A percentile compares a stretch with the other conserved stretches of the same genome.
Evolutionary conservation across 345 rosid genomes (phyloP).

Genomic region (Dovyalis caffra): DNA sequence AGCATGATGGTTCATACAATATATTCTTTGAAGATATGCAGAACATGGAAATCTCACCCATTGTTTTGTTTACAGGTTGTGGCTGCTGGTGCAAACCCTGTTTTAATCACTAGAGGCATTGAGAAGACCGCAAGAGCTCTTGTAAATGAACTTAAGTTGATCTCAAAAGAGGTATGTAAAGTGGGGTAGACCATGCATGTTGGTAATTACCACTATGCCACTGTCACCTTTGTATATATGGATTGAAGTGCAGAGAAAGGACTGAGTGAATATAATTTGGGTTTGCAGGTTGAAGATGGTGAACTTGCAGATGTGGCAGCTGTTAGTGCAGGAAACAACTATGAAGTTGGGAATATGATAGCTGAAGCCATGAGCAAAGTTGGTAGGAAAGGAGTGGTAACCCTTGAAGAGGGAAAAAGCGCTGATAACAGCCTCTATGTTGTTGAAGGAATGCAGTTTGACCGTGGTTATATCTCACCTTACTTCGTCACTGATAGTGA

Average conservation of each 20-base stretch:
- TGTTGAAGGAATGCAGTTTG: slow-evolving; percentile 99
- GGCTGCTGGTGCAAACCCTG: slow-evolving; percentile 99
- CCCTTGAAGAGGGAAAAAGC: slow-evolving; percentile 98
- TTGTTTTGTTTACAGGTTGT: slow-evolving; percentile 61
- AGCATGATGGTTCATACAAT: slow-evolving; percentile 5
- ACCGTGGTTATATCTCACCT: slow-evolving; percentile 97
- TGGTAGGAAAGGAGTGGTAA: slow-evolving; percentile 94
- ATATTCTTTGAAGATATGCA: neutral
- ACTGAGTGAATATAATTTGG: neutral
- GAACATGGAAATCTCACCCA: neutral
- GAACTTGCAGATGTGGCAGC: slow-evolving; percentile 99
- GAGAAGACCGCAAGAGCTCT: slow-evolving; percentile 91
- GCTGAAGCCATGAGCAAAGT: slow-evolving; percentile 99
- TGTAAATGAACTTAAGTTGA: slow-evolving; percentile 67
- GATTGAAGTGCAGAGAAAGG: neutral
- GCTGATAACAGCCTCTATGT: slow-evolving; percentile 95
- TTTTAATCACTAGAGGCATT: slow-evolving; percentile 88
- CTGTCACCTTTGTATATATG: neutral
- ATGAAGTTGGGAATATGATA: slow-evolving; percentile 93
- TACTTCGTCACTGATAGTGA: slow-evolving; percentile 96
- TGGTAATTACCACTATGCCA: neutral
- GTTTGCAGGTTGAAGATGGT: slow-evolving; percentile 88
- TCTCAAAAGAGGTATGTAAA: slow-evolving; percentile 78
- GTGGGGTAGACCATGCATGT: neutral
- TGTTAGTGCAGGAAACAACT: slow-evolving; percentile 95